These are phyloP conservation scores for Salvia splendens DNA, from an alignment of 257 asterid genomes.

Conservation along the genomic window DNA sequence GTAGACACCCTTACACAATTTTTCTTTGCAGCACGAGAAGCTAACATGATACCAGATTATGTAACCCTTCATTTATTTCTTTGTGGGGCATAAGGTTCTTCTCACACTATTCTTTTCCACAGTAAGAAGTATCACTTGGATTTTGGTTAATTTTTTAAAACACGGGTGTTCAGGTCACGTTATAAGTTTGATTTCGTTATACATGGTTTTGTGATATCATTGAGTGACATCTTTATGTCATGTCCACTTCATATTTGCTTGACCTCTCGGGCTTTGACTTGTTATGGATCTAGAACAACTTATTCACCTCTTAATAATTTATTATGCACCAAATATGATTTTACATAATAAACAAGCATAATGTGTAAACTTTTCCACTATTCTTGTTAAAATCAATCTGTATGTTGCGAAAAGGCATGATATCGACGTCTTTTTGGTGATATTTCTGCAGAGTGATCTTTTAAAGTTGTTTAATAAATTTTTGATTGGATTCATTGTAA, in stretches of 20 bases:
- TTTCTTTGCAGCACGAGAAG: background rate
- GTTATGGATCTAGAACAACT: slow-evolving; percentile 1
- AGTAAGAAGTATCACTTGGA: background rate
- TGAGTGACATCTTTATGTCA: background rate
- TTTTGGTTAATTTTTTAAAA: background rate
- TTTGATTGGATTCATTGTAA: background rate
- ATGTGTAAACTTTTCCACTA: background rate
- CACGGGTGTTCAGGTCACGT: background rate
- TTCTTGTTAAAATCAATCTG: background rate
- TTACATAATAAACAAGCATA: background rate
- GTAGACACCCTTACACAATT: background rate
- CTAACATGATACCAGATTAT: background rate
- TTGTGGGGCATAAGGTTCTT: slow-evolving; percentile 9
- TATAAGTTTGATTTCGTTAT: background rate
- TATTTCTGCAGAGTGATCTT: background rate
- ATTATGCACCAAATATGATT: slow-evolving; percentile 9
- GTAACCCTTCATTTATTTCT: slow-evolving; percentile 1
- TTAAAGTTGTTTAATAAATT: background rate
- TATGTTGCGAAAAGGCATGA: background rate
- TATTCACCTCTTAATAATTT: background rate
- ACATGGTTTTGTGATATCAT: background rate
- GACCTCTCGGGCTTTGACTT: background rate
- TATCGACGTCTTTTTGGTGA: background rate
- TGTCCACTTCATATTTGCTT: slow-evolving; percentile 6
- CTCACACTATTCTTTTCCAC: background rate